Conservation (phyloP, 495 filamentous ascomycete genomes). For the Aeminium ludgeri region DNA sequence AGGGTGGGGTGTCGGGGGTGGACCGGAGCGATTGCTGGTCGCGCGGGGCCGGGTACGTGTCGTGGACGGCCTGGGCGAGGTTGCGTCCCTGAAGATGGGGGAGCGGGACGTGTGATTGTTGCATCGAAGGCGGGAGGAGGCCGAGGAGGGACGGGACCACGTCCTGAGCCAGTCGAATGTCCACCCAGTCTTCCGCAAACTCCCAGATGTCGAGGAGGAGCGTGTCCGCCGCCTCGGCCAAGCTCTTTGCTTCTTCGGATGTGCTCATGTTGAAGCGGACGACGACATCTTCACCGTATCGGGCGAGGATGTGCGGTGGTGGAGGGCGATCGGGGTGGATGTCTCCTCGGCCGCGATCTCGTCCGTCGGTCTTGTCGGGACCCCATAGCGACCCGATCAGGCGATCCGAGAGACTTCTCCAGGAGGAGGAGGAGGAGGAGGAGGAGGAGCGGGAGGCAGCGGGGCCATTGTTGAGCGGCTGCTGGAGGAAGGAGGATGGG, state of each 20-base stretch:
- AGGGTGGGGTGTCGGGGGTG: conserved; percentile 23
- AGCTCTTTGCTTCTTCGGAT: conserved; percentile 48
- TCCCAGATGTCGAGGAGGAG: conserved; percentile 85
- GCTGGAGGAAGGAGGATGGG: conserved; percentile 4
- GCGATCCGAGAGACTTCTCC: conserved; percentile 7
- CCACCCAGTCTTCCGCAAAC: conserved; percentile 66
- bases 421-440: too few species aligned
- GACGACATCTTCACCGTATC: conserved; percentile 70
- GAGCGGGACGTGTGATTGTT: conserved; percentile 52
- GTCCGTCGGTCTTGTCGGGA: background rate
- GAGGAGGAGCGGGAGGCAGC: too few species aligned
- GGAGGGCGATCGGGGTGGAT: background rate
- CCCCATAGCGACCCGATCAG: conserved; percentile 11
- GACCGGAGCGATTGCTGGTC: conserved; percentile 20
- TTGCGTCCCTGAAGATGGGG: conserved; percentile 55
- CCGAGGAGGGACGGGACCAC: conserved; percentile 70
- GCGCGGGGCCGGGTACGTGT: conserved; percentile 48
- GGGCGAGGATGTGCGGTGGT: conserved; percentile 20
- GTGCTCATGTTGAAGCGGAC: conserved; percentile 69
- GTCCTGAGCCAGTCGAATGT: conserved; percentile 63
- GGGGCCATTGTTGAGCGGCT: conserved; percentile 2
- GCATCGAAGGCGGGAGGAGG: conserved; percentile 59
- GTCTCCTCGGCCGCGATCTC: background rate
- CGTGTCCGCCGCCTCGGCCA: conserved; percentile 56
- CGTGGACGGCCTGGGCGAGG: conserved; percentile 55